Evolutionary conservation across 1,284 basidiomycete genomes (phyloP).

Genomic region (Melampsora americana): DNA sequence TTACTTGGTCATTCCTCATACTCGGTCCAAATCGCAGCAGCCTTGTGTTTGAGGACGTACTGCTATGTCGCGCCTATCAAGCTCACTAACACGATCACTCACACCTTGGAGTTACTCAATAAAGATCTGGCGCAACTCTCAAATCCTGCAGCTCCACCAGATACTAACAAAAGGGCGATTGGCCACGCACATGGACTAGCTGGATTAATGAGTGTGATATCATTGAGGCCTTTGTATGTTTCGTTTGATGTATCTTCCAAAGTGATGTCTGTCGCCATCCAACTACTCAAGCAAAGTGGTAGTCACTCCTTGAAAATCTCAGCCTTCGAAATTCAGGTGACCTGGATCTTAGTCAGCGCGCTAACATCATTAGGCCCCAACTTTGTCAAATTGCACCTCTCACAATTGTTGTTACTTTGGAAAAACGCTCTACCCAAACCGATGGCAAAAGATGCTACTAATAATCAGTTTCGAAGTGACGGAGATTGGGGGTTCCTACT

Average conservation of each 20-base stretch:
- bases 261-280: conserved; percentile 83
- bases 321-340: conserved; percentile 81
- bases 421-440: conserved; percentile 93
- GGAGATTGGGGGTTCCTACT: conserved; percentile 89
- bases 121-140: conserved; percentile 66
- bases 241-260: conserved; percentile 89
- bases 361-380: conserved; percentile 89
- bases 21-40: conserved; percentile 75
- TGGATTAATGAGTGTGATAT: conserved; percentile 78
- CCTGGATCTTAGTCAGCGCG: conserved; percentile 87
- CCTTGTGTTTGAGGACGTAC: conserved; percentile 84
- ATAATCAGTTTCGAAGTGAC: conserved; percentile 62
- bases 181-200: conserved; percentile 87
- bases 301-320: conserved; percentile 83
- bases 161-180: conserved; percentile 59
- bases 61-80: conserved; percentile 80
- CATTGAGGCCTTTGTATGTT: conserved; percentile 83
- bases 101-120: conserved; percentile 60
- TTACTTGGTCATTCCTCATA: conserved; percentile 83
- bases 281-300: conserved; percentile 81
- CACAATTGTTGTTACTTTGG: conserved; percentile 91
- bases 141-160: conserved; percentile 68
- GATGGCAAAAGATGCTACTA: conserved; percentile 69
- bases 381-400: conserved; percentile 85
- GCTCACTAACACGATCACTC: conserved; percentile 69